A percentile compares a stretch with the other conserved stretches of the same genome.
Evolutionary conservation across 2,329 filamentous ascomycete species (phyloP).

Genomic region (Fusarium dimerum): DNA sequence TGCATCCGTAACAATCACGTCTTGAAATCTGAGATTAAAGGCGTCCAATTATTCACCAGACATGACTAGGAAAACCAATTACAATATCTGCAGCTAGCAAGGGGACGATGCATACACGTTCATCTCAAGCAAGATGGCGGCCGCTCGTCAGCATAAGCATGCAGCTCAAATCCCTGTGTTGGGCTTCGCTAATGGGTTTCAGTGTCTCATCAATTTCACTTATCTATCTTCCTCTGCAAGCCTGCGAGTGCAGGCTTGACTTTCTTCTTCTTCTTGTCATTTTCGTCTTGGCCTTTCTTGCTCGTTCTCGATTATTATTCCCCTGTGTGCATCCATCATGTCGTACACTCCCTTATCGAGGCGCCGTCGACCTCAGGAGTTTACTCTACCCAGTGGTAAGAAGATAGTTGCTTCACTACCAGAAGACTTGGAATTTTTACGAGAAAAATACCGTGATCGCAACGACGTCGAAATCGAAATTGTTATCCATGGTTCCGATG

Average conservation of each 20-base stretch:
- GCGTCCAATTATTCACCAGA: conserved; percentile 17
- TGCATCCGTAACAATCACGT: not conserved
- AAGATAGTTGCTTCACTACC: conserved; percentile 59
- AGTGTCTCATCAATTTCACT: conserved; percentile 4
- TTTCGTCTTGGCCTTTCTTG: no score
- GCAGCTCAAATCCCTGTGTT: conserved; percentile 12
- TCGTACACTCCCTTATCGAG: conserved; percentile 22
- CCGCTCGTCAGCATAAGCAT: conserved; percentile 15
- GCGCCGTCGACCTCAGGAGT: conserved; percentile 49
- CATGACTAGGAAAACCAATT: conserved; percentile 27
- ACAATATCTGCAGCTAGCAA: conserved; percentile 17
- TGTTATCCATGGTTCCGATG: conserved; percentile 56
- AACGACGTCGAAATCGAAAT: conserved; percentile 50
- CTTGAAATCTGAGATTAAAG: not conserved
- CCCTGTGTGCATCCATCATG: conserved; percentile 8
- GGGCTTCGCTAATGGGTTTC: conserved; percentile 16
- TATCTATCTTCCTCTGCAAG: not conserved
- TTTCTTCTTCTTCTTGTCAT: conserved; percentile 18
- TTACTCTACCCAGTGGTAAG: conserved; percentile 56
- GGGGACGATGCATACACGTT: conserved; percentile 12
- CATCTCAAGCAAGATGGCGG: conserved; percentile 6
- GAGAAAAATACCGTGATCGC: conserved; percentile 41
- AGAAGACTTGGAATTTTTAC: conserved; percentile 52
- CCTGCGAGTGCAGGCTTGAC: not conserved
- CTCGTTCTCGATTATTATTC: no score